Conservation (phyloP, 345 rosid genomes). For the Sapria himalayana region DNA sequence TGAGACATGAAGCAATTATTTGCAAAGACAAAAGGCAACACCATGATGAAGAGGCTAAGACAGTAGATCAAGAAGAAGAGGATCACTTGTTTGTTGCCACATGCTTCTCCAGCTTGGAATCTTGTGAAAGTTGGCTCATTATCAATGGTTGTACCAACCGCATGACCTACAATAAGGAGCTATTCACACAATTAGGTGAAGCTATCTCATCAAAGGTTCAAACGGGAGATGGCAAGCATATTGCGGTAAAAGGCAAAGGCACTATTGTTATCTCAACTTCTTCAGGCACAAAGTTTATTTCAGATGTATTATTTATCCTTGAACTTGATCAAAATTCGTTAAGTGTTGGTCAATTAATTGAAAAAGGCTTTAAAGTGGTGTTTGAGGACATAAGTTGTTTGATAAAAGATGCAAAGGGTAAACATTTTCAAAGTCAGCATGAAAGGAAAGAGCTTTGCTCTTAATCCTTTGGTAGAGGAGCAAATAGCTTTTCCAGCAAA, state of each 20-base stretch:
- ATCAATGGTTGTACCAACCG: background rate
- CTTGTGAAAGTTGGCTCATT: background rate
- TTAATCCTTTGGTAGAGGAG: background rate
- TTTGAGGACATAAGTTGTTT: background rate
- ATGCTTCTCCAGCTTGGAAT: background rate
- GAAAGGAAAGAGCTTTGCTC: background rate
- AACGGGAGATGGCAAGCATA: background rate
- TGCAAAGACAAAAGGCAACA: background rate
- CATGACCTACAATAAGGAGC: slow-evolving; percentile 1
- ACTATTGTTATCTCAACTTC: background rate
- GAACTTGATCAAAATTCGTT: background rate
- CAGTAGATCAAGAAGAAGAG: background rate
- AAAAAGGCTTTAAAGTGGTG: background rate
- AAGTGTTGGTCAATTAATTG: background rate
- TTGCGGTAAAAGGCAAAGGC: background rate
- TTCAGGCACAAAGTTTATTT: background rate
- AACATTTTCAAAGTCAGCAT: too few relatives aligned
- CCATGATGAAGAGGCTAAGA: slow-evolving; percentile 1
- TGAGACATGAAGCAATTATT: background rate
- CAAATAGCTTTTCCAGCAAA: background rate
- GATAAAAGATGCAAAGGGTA: slow-evolving; percentile 1
- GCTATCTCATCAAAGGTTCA: background rate
- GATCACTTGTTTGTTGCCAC: slow-evolving; percentile 6
- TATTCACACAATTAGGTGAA: background rate
- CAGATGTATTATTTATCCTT: too few relatives aligned